Conservation (phyloP, 148 eudicot species). For the Linanthus parryae region DNA sequence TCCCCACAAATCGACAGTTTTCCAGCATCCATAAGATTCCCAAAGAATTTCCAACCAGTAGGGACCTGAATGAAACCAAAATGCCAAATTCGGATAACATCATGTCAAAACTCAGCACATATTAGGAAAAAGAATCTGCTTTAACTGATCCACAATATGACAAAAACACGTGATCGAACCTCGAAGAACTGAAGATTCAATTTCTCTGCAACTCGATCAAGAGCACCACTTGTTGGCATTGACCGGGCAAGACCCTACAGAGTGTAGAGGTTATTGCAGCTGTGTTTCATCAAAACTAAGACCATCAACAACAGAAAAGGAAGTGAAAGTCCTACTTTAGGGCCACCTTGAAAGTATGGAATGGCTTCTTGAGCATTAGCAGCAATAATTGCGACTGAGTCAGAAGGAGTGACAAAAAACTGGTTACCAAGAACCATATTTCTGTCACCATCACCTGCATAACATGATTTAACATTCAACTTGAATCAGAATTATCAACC, state of each 20-base stretch:
- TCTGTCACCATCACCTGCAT: slow-evolving; percentile 96
- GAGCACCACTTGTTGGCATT: slow-evolving; percentile 99
- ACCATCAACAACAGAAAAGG: background rate
- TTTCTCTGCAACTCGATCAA: slow-evolving; percentile 91
- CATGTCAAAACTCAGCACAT: background rate
- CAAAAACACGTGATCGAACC: too few species aligned
- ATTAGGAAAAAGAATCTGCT: too few species aligned
- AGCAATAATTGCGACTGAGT: slow-evolving; percentile 97
- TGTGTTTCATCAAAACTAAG: background rate
- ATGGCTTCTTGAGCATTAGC: slow-evolving; percentile 90
- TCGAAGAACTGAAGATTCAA: slow-evolving; percentile 87
- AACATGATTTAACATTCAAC: too few species aligned
- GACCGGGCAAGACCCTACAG: slow-evolving; percentile 96
- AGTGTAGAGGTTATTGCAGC: background rate
- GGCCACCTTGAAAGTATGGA: slow-evolving; percentile 77
- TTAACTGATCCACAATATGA: too few species aligned
- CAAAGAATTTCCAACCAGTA: slow-evolving; percentile 99
- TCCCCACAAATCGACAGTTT: slow-evolving; percentile 92
- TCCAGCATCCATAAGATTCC: slow-evolving; percentile 97
- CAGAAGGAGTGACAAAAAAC: slow-evolving; percentile 97
- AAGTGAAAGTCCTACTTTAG: slow-evolving; percentile 44
- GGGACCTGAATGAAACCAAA: slow-evolving; percentile 76
- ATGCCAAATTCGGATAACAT: background rate
- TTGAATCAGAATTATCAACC: too few species aligned
- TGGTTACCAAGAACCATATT: slow-evolving; percentile 89